A percentile compares a stretch with the other conserved stretches of the same genome.
These are phyloP conservation scores for Citrus australasica DNA, from an alignment of 345 rosid genomes.

Conservation along the genomic window DNA sequence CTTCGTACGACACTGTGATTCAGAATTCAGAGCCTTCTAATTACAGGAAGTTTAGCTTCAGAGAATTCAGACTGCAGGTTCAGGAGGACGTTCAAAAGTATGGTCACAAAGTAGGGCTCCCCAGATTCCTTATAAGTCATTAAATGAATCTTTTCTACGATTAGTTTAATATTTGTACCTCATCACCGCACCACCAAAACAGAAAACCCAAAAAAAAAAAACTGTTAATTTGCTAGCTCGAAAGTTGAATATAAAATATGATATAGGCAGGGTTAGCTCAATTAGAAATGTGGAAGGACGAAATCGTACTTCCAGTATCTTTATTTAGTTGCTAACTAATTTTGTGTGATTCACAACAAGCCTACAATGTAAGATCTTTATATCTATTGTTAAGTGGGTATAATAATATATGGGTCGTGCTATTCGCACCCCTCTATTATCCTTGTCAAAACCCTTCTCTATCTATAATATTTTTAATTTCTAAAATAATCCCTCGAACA, in stretches of 20 bases:
- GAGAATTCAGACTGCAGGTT: slow-evolving; percentile 70
- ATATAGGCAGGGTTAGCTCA: too few relatives aligned
- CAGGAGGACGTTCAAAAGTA: slow-evolving; percentile 71
- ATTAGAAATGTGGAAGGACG: neutral
- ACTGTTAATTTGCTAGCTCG: neutral
- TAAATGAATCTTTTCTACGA: neutral
- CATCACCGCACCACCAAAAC: too few relatives aligned
- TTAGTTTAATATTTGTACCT: neutral
- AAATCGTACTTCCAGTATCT: neutral
- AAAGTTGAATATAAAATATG: neutral
- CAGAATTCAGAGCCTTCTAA: slow-evolving; percentile 42
- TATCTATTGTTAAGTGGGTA: too few relatives aligned
- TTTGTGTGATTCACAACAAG: neutral
- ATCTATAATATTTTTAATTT: too few relatives aligned
- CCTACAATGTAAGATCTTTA: too few relatives aligned
- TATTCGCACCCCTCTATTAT: too few relatives aligned
- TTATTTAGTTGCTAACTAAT: neutral
- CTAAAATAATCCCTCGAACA: too few relatives aligned
- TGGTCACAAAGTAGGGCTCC: slow-evolving; percentile 85
- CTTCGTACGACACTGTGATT: slow-evolving; percentile 66
- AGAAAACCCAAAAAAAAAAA: neutral
- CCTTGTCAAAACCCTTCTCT: too few relatives aligned
- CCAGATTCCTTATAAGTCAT: slow-evolving; percentile 46
- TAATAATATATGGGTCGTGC: too few relatives aligned
- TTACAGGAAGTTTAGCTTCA: slow-evolving; percentile 67